Evolutionary conservation across 768 basidiomycete species (phyloP).

Genomic region (Mycena capillaripes): DNA sequence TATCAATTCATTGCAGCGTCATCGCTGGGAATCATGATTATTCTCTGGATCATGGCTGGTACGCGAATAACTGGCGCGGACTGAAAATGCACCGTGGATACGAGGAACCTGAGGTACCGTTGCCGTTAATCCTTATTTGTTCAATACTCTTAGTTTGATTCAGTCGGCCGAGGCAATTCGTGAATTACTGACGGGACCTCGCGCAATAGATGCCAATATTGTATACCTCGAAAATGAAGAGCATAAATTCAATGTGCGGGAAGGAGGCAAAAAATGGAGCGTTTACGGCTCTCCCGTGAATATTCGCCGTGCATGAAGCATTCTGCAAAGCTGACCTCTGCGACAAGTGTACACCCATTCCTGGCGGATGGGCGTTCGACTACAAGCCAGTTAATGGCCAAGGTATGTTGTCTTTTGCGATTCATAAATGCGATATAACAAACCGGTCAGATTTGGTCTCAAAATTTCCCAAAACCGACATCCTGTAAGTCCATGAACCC

Average conservation of each 20-base stretch:
- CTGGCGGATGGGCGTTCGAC: constrained; percentile 66
- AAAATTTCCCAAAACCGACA: constrained; percentile 55
- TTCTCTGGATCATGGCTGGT: constrained; percentile 57
- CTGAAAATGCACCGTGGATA: constrained; percentile 45
- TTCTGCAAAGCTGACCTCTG: neutral
- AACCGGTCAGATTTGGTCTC: constrained; percentile 44
- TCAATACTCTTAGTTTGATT: constrained; percentile 24
- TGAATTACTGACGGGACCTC: constrained; percentile 50
- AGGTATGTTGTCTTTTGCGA: constrained; percentile 38
- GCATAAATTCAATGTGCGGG: constrained; percentile 53
- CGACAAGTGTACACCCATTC: constrained; percentile 60
- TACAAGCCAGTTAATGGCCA: constrained; percentile 43
- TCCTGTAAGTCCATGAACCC: constrained; percentile 59
- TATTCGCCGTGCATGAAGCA: constrained; percentile 46
- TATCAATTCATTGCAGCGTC: constrained; percentile 53
- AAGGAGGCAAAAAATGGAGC: constrained; percentile 64
- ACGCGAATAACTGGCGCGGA: constrained; percentile 49
- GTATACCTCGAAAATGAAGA: constrained; percentile 69
- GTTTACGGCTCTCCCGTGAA: constrained; percentile 79
- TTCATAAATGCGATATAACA: neutral
- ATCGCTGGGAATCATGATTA: constrained; percentile 83
- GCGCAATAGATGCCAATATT: constrained; percentile 57
- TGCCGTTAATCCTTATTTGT: neutral
- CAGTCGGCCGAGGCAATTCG: constrained; percentile 43
- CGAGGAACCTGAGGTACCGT: no score